A percentile compares a stretch with the other conserved stretches of the same genome.
Evolutionary conservation across 768 basidiomycete species (phyloP).

Genomic region (Termitomyces heimii): DNA sequence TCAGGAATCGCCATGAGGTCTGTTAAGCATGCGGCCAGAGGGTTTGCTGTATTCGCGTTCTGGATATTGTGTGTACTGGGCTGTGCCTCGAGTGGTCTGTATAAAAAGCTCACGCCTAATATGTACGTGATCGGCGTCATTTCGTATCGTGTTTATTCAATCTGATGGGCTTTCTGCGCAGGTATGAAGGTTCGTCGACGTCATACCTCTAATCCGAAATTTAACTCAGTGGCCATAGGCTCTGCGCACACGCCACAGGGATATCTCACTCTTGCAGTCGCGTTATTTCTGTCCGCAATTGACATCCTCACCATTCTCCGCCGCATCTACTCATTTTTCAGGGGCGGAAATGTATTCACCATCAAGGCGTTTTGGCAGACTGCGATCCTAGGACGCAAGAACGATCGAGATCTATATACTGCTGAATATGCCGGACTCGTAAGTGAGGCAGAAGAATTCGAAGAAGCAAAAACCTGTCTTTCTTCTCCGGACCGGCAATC

Average conservation of each 20-base stretch:
- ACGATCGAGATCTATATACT: conserved; percentile 16
- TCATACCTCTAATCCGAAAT: conserved; percentile 1
- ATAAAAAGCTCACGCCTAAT: conserved; percentile 75
- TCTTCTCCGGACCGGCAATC: conserved; percentile 20
- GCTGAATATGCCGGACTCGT: conserved; percentile 57
- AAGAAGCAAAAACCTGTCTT: conserved; percentile 34
- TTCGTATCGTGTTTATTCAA: conserved; percentile 8
- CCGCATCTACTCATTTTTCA: conserved; percentile 47
- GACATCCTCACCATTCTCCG: conserved; percentile 48
- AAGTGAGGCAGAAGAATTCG: conserved; percentile 51
- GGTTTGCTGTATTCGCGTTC: conserved; percentile 54
- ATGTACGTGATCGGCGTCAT: conserved; percentile 48
- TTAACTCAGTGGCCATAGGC: conserved; percentile 20
- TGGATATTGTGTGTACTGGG: conserved; percentile 58
- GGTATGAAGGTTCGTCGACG: conserved; percentile 55
- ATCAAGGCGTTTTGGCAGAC: conserved; percentile 48
- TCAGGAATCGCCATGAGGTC: conserved; percentile 78
- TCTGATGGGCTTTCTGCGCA: conserved; percentile 23
- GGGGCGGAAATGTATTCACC: conserved; percentile 36
- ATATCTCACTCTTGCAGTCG: conserved; percentile 36
- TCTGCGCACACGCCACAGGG: conserved; percentile 60
- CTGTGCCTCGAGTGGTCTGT: conserved; percentile 60
- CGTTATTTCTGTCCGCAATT: conserved; percentile 30
- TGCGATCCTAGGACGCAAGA: conserved; percentile 47
- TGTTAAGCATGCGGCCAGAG: conserved; percentile 62